phyloP scores from a whole-genome alignment of 2,329 filamentous ascomycete species.

The Penicillium corylophilum region DNA sequence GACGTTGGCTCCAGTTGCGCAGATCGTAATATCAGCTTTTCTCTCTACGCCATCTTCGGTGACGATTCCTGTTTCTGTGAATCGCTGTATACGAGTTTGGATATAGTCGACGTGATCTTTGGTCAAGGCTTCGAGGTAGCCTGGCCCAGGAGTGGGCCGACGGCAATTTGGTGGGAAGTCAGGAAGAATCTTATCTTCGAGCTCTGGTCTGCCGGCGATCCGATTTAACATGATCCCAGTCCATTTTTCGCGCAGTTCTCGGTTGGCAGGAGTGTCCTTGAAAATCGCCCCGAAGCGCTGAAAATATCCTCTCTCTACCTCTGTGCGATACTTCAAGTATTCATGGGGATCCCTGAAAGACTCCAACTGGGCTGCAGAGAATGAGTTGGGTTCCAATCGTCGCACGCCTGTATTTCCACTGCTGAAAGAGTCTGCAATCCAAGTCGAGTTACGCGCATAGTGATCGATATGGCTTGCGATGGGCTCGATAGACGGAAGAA shows the following conservation, averaged over 20 bases:
- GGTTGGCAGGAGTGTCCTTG: slow-evolving; percentile 53
- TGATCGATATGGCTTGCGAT: slow-evolving; percentile 56
- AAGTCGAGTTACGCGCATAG: slow-evolving; percentile 65
- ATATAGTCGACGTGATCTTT: slow-evolving; percentile 64
- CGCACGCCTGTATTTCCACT: slow-evolving; percentile 48
- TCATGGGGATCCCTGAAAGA: slow-evolving; percentile 60
- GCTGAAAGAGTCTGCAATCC: slow-evolving; percentile 66
- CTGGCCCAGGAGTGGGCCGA: slow-evolving; percentile 64
- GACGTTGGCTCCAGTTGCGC: slow-evolving; percentile 66
- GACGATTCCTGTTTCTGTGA: slow-evolving; percentile 61
- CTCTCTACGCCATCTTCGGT: slow-evolving; percentile 58
- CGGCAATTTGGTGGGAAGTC: slow-evolving; percentile 65
- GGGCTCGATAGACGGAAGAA: slow-evolving; percentile 42
- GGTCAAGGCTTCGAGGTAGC: slow-evolving; percentile 65
- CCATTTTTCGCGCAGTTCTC: slow-evolving; percentile 49
- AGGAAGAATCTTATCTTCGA: slow-evolving; percentile 58
- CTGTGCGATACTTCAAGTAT: slow-evolving; percentile 62
- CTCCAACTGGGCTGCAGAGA: slow-evolving; percentile 53
- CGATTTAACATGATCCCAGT: slow-evolving; percentile 55
- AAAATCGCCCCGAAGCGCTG: slow-evolving; percentile 57
- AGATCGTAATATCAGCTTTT: slow-evolving; percentile 65
- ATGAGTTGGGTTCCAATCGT: slow-evolving; percentile 57
- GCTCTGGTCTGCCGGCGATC: slow-evolving; percentile 54
- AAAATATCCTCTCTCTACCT: slow-evolving; percentile 63
- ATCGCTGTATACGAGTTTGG: slow-evolving; percentile 55